Conservation (phyloP, 2,329 filamentous ascomycete genomes). For the Paraphoma sp. region DNA sequence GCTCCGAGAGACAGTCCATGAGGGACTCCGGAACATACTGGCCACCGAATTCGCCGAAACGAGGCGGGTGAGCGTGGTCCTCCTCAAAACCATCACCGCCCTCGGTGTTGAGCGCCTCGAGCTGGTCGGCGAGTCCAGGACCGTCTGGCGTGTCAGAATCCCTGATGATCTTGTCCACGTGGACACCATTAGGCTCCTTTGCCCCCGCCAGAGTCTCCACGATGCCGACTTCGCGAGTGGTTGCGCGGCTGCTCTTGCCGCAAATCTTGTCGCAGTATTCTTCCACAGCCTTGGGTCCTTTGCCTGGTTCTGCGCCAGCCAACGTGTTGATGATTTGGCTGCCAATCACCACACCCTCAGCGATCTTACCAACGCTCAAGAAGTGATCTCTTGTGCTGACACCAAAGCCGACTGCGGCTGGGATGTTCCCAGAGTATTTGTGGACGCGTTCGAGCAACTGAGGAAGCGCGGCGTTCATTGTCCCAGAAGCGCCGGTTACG, state of each 20-base stretch:
- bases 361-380: constrained; percentile 78
- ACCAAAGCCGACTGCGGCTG: constrained; percentile 92
- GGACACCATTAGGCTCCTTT: constrained; percentile 67
- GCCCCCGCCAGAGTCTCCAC: constrained; percentile 71
- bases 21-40: constrained; percentile 97
- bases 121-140: constrained; percentile 78
- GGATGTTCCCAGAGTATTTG: constrained; percentile 87
- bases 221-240: constrained; percentile 72
- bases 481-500: constrained; percentile 88
- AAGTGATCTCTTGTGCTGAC: constrained; percentile 97
- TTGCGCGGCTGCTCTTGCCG: constrained; percentile 59
- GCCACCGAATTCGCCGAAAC: constrained; percentile 95
- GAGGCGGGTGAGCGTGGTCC: constrained; percentile 71
- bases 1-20: constrained; percentile 92
- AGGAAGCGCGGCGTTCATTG: constrained; percentile 80
- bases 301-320: constrained; percentile 69
- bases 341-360: constrained; percentile 95
- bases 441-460: constrained; percentile 85
- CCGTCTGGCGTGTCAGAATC: constrained; percentile 63
- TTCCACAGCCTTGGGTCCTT: constrained; percentile 75
- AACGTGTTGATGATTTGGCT: constrained; percentile 91
- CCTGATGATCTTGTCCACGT: constrained; percentile 72
- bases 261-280: constrained; percentile 83
- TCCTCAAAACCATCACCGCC: constrained; percentile 43
- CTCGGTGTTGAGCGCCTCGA: constrained; percentile 78